phyloP scores from a whole-genome alignment of 139 green algal genomes.

The Limnomonas spitsbergensis region DNA sequence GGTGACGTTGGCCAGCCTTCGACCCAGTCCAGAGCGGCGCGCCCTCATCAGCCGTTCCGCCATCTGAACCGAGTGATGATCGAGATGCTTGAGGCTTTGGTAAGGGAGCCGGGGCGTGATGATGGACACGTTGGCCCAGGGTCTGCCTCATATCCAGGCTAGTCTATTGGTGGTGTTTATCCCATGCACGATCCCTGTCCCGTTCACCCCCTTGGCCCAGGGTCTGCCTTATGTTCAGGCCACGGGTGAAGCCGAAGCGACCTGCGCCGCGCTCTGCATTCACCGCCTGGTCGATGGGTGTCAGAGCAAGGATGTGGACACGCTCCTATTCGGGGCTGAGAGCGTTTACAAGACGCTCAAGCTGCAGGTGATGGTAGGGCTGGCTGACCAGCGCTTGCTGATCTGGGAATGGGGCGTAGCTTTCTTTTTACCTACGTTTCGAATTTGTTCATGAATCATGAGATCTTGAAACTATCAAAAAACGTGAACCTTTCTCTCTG shows the following conservation, averaged over 20 bases:
- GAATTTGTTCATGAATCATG: background rate
- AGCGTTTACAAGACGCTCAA: constrained; percentile 44
- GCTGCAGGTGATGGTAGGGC: constrained; percentile 21
- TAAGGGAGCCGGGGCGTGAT: too few species aligned
- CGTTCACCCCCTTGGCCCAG: constrained; percentile 35
- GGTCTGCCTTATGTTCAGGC: constrained; percentile 68
- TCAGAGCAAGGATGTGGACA: constrained; percentile 61
- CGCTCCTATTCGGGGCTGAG: constrained; percentile 69
- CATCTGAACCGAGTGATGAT: too few species aligned
- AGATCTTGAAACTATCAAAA: background rate
- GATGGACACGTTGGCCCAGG: too few species aligned
- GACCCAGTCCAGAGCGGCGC: too few species aligned
- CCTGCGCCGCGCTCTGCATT: constrained; percentile 59
- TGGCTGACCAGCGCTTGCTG: background rate
- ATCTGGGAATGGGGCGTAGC: background rate
- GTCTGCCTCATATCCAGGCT: too few species aligned
- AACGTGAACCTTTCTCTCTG: background rate
- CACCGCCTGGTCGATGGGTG: constrained; percentile 46
- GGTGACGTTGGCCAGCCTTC: too few species aligned
- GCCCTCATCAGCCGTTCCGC: too few species aligned
- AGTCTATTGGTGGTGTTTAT: too few species aligned
- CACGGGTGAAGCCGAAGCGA: constrained; percentile 74
- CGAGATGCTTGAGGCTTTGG: too few species aligned
- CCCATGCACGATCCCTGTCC: too few species aligned
- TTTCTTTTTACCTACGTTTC: background rate